Evolutionary conservation across 352 stramenopile genomes (phyloP), one percentile per base, ranked within the genome.

Genomic region (Nothophytophthora sp.): DNA sequence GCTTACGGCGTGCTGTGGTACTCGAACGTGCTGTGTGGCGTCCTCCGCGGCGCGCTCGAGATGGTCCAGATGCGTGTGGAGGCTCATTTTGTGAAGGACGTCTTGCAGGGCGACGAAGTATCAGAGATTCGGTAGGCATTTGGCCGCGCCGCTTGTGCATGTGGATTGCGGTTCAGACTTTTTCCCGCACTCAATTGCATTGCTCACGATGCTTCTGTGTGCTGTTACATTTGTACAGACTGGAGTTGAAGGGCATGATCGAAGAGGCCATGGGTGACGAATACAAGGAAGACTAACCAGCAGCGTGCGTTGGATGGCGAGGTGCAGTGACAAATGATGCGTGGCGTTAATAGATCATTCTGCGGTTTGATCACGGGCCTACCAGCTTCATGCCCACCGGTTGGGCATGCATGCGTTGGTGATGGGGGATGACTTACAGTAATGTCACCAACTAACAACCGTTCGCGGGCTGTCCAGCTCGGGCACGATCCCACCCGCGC

Each of bases 21-120:
- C 79, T 98, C 85, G 18, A 98, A 98, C 63, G 72, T 99, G 29
- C 89, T 98, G 38, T 98, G 95, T 61, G 97, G 97, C 10, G 88
- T 99, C 18, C 88, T 99, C 33, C 84, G 93, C 36, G 97, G 97
- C 4, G 96, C 96, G 8, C 69, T 99, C 33, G 97, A 99, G 79
- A 98, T 99, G 89, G 85, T 95, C 25, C 84, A 95, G 65, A 92
- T 95, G 82, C 83, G 79, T 4, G 84, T 95, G 8, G 84, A 95
- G 32, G 81, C 76, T 15, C 77, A 81, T 12, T 95, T 95, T 44
- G 76, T 90, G 29, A 95, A 95, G 60, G 81, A 95, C 47, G 78
- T 90, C 32, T 54, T 95, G 25, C 84, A 95, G 60, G 81, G 84
- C 32, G 84, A 95, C 55, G 84, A 95, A 16, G 84, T 92, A 51